Evolutionary conservation across 1,139 yeast species (phyloP), one percentile per base, ranked within the genome.

Genomic region (Hyphopichia fennica): DNA sequence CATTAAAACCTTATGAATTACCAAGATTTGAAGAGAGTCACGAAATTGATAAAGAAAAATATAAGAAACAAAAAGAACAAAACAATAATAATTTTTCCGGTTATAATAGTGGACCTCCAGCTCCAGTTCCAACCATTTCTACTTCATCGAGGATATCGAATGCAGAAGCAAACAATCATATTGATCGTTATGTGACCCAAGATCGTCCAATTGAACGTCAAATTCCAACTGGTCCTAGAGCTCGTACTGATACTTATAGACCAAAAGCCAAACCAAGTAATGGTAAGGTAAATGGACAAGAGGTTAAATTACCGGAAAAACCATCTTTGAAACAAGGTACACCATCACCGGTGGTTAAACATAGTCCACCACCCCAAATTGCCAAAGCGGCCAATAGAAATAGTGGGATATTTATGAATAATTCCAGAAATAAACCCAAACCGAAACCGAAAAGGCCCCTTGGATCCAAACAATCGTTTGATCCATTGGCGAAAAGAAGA

Each of bases 11-110:
- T 0, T 55, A 63, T 13, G 79, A 79, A n/a, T 64, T 87, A 38
- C 93, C 95, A 0, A 65, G 64, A 37, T 87, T 85, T 53, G 90
- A 86, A 48, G 96, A 91, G 50, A 82, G 95, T 49, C 98, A 93
- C 60, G 98, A 93, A 60, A 80, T 89, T 34, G 96, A 87, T 57
- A 81, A 82, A 42, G 83, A 86, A 46, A 71, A 81, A 50, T 83
- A 76, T 54, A 81, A 79, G 51, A 52, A 56, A 35, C 38, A 51
- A 27, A 48, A 45, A 37, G 52, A 53, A 30, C n/a, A n/a, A n/a
- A n/a, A n/a, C n/a, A 43, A 37, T 16, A 16, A 17, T 11, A 15
- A 34, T 7, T 34, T 8, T 4, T 29, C 32, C 14, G 16, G 18
- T 11, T 29, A 29, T 29, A 29, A 17, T 7, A 18, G 27, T 9